Evolutionary conservation across 805 yeast species (phyloP).

Genomic region (Zygotorulaspora danielsina): DNA sequence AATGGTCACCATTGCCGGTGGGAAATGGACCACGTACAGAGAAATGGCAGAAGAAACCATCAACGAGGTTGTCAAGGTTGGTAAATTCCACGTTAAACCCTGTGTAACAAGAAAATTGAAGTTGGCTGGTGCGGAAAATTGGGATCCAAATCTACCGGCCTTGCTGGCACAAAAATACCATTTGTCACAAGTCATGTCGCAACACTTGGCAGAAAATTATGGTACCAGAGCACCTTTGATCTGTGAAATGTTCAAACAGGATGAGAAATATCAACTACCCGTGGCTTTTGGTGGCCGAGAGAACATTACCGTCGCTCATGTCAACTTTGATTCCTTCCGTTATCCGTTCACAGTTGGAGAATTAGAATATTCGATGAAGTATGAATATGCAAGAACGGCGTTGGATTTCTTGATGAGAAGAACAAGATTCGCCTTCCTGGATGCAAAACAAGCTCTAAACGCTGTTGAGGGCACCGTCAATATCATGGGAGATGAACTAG

Average conservation of each 20-base stretch:
- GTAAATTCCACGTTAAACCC: slow-evolving; percentile 40
- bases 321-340: slow-evolving; percentile 43
- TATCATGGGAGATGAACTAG: slow-evolving; percentile 73
- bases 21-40: slow-evolving; percentile 97
- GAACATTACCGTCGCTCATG: slow-evolving; percentile 20
- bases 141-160: slow-evolving; percentile 67
- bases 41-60: slow-evolving; percentile 97
- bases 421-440: slow-evolving; percentile 86
- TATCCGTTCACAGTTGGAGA: slow-evolving; percentile 92
- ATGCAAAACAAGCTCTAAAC: slow-evolving; percentile 73
- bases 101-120: slow-evolving; percentile 43
- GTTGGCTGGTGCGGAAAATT: slow-evolving; percentile 78
- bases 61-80: slow-evolving; percentile 57
- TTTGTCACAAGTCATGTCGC: slow-evolving; percentile 69
- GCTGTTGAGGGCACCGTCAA: slow-evolving; percentile 84
- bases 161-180: slow-evolving; percentile 75
- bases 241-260: slow-evolving; percentile 50
- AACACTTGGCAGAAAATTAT: slow-evolving; percentile 78
- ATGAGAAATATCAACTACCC: slow-evolving; percentile 57
- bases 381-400: slow-evolving; percentile 86
- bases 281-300: slow-evolving; percentile 53
- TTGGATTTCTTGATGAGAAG: slow-evolving; percentile 89
- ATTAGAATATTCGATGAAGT: slow-evolving; percentile 69
- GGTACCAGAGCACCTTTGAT: slow-evolving; percentile 85
- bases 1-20: slow-evolving; percentile 87